Percentiles rank a stretch among this genome's conserved stretches.
Conservation (phyloP, 345 rosid species). For the Eucalyptus cladocalyx region DNA sequence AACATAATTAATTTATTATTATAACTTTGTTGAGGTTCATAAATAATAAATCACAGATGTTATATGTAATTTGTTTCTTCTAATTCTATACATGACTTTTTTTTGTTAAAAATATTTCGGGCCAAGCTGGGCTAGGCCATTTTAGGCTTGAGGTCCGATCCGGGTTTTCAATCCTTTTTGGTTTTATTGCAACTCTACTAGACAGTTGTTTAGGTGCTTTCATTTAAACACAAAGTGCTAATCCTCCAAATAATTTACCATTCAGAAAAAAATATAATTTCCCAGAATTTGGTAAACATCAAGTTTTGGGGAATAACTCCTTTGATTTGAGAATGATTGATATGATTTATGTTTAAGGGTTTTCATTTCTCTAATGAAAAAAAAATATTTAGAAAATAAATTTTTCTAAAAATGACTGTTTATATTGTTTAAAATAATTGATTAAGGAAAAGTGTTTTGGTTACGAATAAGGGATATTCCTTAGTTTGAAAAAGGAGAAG, state of each 20-base stretch:
- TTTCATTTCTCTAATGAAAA: not conserved
- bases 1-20: not conserved
- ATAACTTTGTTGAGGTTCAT: not conserved
- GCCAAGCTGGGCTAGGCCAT: not conserved
- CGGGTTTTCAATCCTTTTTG: fast-evolving
- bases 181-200: not conserved
- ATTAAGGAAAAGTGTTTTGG: not conserved
- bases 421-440: not conserved
- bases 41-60: too few relatives aligned
- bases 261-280: too few relatives aligned
- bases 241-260: not conserved
- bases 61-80: too few relatives aligned
- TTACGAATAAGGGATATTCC: not conserved
- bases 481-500: not conserved
- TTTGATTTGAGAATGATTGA: not conserved
- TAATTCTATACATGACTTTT: too few relatives aligned
- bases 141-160: fast-evolving
- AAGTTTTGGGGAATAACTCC: not conserved
- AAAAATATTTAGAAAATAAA: too few relatives aligned
- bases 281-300: not conserved
- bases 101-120: too few relatives aligned
- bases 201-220: not conserved
- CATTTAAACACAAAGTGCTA: not conserved
- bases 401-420: fast-evolving
- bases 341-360: not conserved